A percentile compares a stretch with the other conserved stretches of the same genome.
phyloP scores from a whole-genome alignment of 164 flowering plant species.

The Tetrastigma voinierianum region DNA sequence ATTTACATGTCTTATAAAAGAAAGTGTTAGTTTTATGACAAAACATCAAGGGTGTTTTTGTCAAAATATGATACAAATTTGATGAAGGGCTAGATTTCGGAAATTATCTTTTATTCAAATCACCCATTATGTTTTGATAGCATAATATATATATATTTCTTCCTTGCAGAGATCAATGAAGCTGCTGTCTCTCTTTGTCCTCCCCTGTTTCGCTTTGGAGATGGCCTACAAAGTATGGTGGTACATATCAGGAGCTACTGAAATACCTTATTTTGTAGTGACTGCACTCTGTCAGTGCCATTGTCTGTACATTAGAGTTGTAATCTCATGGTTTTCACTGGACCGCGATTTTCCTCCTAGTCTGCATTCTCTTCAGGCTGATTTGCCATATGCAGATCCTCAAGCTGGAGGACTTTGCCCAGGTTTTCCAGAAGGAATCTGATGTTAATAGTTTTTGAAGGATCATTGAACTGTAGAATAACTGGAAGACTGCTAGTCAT shows the following conservation, averaged over 20 bases:
- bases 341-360: conserved; percentile 66
- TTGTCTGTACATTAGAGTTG: conserved; percentile 41
- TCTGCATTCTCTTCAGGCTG: conserved; percentile 73
- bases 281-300: conserved; percentile 27
- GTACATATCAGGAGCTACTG: conserved; percentile 46
- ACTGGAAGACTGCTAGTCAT: no score
- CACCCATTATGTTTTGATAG: no score
- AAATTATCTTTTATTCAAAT: no score
- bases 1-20: no score
- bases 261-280: conserved; percentile 40
- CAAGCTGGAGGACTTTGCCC: conserved; percentile 70
- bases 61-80: no score
- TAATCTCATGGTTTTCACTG: conserved; percentile 85
- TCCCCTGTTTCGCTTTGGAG: conserved; percentile 45
- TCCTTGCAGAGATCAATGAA: conserved; percentile 55
- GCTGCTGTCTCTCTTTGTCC: conserved; percentile 36
- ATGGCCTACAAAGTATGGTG: conserved; percentile 59
- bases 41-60: no score
- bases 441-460: conserved; percentile 56
- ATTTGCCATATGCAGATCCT: conserved; percentile 80
- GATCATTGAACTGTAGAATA: no score
- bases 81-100: no score
- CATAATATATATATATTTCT: background rate
- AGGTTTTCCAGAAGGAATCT: conserved; percentile 58
- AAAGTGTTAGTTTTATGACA: no score